Conservation (phyloP, 1,284 basidiomycete genomes). For the Leucoagaricus sp. region DNA sequence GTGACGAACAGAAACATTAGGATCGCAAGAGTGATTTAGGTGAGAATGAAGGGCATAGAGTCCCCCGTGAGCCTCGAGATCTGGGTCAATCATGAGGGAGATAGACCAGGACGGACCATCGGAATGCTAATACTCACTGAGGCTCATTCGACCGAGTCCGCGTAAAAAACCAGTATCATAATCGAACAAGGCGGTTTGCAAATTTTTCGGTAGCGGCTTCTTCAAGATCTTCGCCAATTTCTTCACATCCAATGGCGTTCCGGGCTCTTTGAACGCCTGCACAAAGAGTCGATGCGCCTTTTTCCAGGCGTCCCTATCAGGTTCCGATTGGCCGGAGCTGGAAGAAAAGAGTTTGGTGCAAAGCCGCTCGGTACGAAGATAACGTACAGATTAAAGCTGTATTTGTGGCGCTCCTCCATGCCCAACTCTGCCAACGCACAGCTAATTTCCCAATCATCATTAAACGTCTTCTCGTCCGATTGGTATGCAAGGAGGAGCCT, state of each 20-base stretch:
- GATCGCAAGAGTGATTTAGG: conserved; percentile 81
- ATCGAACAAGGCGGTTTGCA: conserved; percentile 65
- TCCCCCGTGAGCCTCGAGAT: conserved; percentile 86
- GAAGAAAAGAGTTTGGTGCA: neutral
- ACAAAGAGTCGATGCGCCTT: conserved; percentile 58
- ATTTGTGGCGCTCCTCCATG: conserved; percentile 64
- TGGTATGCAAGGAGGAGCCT: conserved; percentile 62
- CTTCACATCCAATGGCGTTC: conserved; percentile 50
- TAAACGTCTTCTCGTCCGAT: conserved; percentile 41
- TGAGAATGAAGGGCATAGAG: conserved; percentile 87
- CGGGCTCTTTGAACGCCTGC: conserved; percentile 58
- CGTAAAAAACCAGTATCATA: conserved; percentile 71
- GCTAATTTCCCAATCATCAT: conserved; percentile 52
- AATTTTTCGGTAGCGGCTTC: conserved; percentile 52
- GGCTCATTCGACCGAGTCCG: conserved; percentile 79
- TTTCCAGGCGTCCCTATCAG: conserved; percentile 64
- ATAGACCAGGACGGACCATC: neutral
- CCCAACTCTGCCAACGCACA: conserved; percentile 59
- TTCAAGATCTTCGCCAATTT: conserved; percentile 58
- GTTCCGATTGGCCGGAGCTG: conserved; percentile 40
- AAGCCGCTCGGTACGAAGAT: neutral
- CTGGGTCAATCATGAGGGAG: conserved; percentile 33
- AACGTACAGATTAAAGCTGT: conserved; percentile 45
- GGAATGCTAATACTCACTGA: conserved; percentile 54
- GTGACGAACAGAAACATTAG: conserved; percentile 77